Evolutionary conservation across 1,139 yeast genomes (phyloP), one percentile per base, ranked within the genome.

Genomic region (Candida sanyaensis): DNA sequence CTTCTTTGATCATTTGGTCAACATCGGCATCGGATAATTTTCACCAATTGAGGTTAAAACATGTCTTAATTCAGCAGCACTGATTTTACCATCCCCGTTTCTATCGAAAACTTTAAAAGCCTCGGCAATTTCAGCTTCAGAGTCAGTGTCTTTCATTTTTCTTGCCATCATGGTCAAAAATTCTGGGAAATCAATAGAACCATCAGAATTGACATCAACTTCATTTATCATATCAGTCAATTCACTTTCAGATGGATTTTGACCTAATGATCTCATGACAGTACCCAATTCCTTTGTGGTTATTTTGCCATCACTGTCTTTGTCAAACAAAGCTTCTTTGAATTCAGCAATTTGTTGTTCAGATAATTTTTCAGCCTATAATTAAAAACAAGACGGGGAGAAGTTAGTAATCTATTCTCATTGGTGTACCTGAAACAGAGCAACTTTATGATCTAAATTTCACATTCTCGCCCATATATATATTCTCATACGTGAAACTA

Each of bases 1-100:
- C 98, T 66, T 93, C 99, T 64, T 88, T 83, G 65, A 93, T 83
- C 97, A 93, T 93, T 70, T 90, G 96, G 61, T 90, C 96, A 48
- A 95, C 97, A 69, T 93, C 99, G 46, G 92, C 96, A 60, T 93
- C 98, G 31, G 96, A 84, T 62, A 93, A 80, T 69, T 89, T 70
- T 93, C 99, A 57, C 99, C 99, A 65, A 95, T 91, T 10, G 97
- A 89, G 40, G 97, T 92, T 73, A 93, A 84, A 43, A 93, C 98
- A 66, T 92, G 96, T 71, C 96, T 87, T 68, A 93, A 83, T 74
- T 93, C 99, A 53, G 97, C 96, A 50, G 96, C 93, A 50, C 96
- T 88, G 64, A 93, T 93, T 70, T 87, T 88, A 53, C 99, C 99
- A 66, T 93, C 97, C 49, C 97, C 97, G 67, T 93, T 96, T 65